These are phyloP conservation scores for Paraphoma sp. DNA, from an alignment of 2,329 filamentous ascomycete species.

Conservation along the genomic window DNA sequence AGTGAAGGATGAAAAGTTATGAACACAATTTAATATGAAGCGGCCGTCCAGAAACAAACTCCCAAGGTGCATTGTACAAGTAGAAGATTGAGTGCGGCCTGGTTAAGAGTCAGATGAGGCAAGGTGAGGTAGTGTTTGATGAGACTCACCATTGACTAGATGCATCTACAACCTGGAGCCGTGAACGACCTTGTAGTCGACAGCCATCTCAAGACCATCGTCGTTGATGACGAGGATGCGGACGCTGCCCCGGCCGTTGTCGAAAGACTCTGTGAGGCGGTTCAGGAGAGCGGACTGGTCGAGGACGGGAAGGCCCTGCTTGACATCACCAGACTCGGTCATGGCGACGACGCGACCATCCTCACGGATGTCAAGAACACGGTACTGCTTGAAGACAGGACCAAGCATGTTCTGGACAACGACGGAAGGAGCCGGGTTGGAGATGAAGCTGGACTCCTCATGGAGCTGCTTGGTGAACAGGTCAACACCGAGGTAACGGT, in stretches of 20 bases:
- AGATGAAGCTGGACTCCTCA: slow-evolving; percentile 97
- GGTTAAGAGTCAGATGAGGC: slow-evolving; percentile 16
- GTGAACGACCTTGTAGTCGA: slow-evolving; percentile 99
- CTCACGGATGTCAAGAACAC: slow-evolving; percentile 94
- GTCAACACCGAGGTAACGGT: slow-evolving; percentile 99
- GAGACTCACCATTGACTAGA: slow-evolving; percentile 38
- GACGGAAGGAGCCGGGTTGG: slow-evolving; percentile 94
- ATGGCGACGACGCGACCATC: slow-evolving; percentile 86
- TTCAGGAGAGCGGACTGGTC: slow-evolving; percentile 90
- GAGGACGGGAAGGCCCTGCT: slow-evolving; percentile 91
- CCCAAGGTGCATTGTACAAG: slow-evolving; percentile 39
- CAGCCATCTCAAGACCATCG: slow-evolving; percentile 88
- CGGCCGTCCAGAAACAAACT: slow-evolving; percentile 42
- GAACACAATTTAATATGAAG: slow-evolving; percentile 46
- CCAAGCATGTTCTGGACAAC: slow-evolving; percentile 99
- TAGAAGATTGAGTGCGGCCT: slow-evolving; percentile 38
- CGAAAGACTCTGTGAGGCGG: slow-evolving; percentile 83
- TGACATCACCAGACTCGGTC: slow-evolving; percentile 98
- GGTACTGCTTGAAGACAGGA: slow-evolving; percentile 99
- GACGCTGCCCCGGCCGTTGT: slow-evolving; percentile 90
- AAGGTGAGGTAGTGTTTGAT: background rate
- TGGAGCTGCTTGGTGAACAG: slow-evolving; percentile 99
- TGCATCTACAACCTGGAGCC: slow-evolving; percentile 66
- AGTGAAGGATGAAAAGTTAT: slow-evolving; percentile 43
- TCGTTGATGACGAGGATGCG: slow-evolving; percentile 96